Evolutionary conservation across 805 yeast genomes (phyloP).

Genomic region (Metschnikowia sp.): DNA sequence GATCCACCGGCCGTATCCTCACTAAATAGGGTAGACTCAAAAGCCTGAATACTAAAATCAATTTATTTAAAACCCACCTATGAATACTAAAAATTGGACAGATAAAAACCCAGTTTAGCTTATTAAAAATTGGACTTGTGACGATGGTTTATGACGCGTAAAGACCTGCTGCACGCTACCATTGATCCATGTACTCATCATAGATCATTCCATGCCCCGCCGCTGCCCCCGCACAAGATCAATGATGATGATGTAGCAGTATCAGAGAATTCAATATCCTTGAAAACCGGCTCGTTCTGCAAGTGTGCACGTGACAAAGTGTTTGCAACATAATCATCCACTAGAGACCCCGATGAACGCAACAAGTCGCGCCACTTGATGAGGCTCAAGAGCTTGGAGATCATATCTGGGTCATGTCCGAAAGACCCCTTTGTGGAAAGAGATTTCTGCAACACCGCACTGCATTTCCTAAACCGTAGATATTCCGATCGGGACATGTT

Average conservation of each 20-base stretch:
- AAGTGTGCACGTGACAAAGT: slow-evolving; percentile 17
- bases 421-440: slow-evolving; percentile 13
- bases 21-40: too few relatives aligned
- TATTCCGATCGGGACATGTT: slow-evolving; percentile 15
- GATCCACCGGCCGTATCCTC: too few relatives aligned
- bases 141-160: too few relatives aligned
- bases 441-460: slow-evolving; percentile 10
- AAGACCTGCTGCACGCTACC: background rate
- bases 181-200: background rate
- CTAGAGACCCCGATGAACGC: slow-evolving; percentile 15
- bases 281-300: background rate
- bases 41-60: too few relatives aligned
- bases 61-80: too few relatives aligned
- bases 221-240: slow-evolving; percentile 17
- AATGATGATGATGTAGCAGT: slow-evolving; percentile 19
- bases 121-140: too few relatives aligned
- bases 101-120: too few relatives aligned
- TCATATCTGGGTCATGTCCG: slow-evolving; percentile 10
- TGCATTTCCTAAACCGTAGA: slow-evolving; percentile 12
- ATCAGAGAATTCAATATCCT: slow-evolving; percentile 15
- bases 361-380: slow-evolving; percentile 17
- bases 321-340: slow-evolving; percentile 17
- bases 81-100: too few relatives aligned
- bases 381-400: slow-evolving; percentile 12
- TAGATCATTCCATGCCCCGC: slow-evolving; percentile 17